Evolutionary conservation across 371 early-diverging fungal genomes (phyloP).

Genomic region (Mortierella polycephala): DNA sequence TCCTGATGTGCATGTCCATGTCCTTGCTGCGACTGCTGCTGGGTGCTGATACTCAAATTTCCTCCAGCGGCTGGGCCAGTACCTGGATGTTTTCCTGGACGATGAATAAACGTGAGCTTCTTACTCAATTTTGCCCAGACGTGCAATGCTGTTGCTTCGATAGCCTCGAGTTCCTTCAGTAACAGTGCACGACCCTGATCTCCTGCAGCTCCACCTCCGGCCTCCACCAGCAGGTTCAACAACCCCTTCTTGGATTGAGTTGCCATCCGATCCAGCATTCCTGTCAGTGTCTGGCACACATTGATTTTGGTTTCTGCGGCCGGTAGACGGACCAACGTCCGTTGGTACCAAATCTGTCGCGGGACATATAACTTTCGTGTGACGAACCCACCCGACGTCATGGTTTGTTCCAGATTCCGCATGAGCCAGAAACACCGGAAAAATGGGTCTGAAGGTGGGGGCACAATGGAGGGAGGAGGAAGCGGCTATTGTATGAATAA

Average conservation of each 20-base stretch:
- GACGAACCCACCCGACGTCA: constrained; percentile 58
- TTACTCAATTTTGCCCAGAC: constrained; percentile 42
- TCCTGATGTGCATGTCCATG: constrained; percentile 1
- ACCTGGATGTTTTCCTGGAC: constrained; percentile 16
- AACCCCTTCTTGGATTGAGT: constrained; percentile 17
- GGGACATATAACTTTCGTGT: constrained; percentile 54
- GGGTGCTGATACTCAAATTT: constrained; percentile 2
- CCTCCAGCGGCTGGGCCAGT: background rate
- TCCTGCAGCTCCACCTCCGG: constrained; percentile 15
- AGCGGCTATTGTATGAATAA: constrained; percentile 4
- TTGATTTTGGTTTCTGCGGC: constrained; percentile 47
- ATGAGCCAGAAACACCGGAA: constrained; percentile 59
- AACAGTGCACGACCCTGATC: constrained; percentile 15
- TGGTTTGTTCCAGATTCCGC: constrained; percentile 55
- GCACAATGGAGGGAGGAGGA: constrained; percentile 17
- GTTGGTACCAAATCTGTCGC: constrained; percentile 52
- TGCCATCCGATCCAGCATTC: constrained; percentile 13
- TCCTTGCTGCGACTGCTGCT: constrained; percentile 2
- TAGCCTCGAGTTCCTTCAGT: constrained; percentile 40
- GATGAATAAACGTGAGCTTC: constrained; percentile 52
- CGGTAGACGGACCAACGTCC: constrained; percentile 28
- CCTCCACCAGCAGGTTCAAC: constrained; percentile 27
- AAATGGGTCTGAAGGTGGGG: constrained; percentile 47
- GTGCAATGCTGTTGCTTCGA: constrained; percentile 29
- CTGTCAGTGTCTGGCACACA: constrained; percentile 28